Evolutionary conservation across 805 yeast species (phyloP), one percentile per base, ranked within the genome.

Genomic region (Ogataea philodendri): DNA sequence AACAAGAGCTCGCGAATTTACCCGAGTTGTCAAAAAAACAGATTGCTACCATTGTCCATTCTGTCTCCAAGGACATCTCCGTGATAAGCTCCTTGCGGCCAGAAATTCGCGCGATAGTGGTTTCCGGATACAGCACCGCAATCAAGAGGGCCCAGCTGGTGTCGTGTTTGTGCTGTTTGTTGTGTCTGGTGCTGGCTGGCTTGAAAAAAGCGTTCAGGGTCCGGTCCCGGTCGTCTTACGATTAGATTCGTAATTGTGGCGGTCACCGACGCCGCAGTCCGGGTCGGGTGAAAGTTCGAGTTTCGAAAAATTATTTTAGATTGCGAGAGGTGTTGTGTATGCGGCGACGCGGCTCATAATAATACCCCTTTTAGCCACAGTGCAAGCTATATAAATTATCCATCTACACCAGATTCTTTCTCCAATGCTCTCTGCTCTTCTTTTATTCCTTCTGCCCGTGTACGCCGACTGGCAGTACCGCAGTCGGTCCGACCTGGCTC

Each of bases 401-500:
- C n/a, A n/a, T n/a, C n/a, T n/a, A n/a, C n/a, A n/a, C n/a, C n/a
- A n/a, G n/a, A n/a, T n/a, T n/a, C 15, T 22, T 21, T 10, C 22
- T 11, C 11, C 9, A 25, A 30, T 22, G 26, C 19, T 30, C 6
- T 20, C 11, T 14, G 32, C 32, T 14, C 18, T 37, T 13, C 13
- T 15, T 25, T 19, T 32, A 5, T 22, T 30, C n/a, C 10, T 32
- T 9, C 24, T 28, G 15, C 32, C 26, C n/a, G 50, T 44, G 11
- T 28, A 38, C 25, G 63, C 57, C n/a, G 62, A 58, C 32, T 55
- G 57, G 54, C 61, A 51, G 30, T 62, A 46, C 53, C 54, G 57
- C 30, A 54, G 66, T 5, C 47, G 67, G 28, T 63, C 66, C 3
- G 68, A 63, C 36, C 51, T 63, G 28, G 39, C 65, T 5, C 57